phyloP scores from a whole-genome alignment of 75 land plant species.

The Picea sitchensis region DNA sequence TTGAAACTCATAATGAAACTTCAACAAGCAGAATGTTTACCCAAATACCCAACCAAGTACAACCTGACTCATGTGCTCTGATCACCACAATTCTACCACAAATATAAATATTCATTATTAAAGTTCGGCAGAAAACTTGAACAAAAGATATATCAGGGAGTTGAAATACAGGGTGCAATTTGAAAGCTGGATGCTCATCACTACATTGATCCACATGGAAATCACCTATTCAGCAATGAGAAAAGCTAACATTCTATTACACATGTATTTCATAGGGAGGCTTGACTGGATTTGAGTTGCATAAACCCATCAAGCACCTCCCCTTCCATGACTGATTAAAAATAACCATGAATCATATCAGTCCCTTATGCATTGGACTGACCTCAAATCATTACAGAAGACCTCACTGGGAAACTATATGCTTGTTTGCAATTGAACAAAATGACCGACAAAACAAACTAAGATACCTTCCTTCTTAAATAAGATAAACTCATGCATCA shows the following conservation, averaged over 20 bases:
- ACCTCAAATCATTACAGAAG: neutral
- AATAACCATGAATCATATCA: too few species aligned
- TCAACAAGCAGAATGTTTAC: neutral
- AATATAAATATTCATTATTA: neutral
- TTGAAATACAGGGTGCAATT: neutral
- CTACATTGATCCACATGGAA: neutral
- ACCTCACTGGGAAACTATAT: too few species aligned
- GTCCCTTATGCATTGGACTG: neutral
- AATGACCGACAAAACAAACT: too few species aligned
- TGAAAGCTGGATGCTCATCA: neutral
- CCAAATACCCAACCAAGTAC: neutral
- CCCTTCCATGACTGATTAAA: too few species aligned
- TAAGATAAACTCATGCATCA: neutral
- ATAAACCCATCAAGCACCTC: too few species aligned
- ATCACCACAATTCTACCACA: neutral
- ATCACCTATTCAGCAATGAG: neutral
- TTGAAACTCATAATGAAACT: neutral
- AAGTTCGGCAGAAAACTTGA: neutral
- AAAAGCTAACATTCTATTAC: neutral
- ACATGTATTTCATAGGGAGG: neutral
- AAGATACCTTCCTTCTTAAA: too few species aligned
- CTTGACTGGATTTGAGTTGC: too few species aligned
- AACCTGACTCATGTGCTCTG: neutral
- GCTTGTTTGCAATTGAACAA: too few species aligned
- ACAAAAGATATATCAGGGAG: neutral